Conservation (phyloP, 1,284 basidiomycete genomes). For the Leccinum pallidistipes region DNA sequence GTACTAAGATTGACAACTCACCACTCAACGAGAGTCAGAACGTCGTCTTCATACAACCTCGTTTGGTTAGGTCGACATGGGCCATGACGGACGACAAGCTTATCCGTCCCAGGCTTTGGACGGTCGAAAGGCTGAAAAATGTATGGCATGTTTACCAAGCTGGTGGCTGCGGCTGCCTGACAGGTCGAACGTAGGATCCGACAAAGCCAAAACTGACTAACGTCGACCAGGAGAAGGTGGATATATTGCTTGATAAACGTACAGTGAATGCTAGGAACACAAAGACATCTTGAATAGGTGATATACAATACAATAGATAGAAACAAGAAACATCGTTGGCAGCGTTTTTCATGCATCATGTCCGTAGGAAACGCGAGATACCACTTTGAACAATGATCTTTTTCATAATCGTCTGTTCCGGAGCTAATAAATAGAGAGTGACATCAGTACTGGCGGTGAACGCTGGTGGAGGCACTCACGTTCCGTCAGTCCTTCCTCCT, state of each 20-base stretch:
- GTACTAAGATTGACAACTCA: too few species aligned
- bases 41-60: too few species aligned
- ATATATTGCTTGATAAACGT: slow-evolving; percentile 11
- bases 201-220: slow-evolving; percentile 46
- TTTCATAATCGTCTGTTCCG: slow-evolving; percentile 87
- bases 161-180: slow-evolving; percentile 53
- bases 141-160: too few species aligned
- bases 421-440: slow-evolving; percentile 43
- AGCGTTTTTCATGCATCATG: not conserved
- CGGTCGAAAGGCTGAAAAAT: too few species aligned
- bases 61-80: too few species aligned
- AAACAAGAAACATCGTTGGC: not conserved
- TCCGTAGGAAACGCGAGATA: not conserved
- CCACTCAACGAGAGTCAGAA: too few species aligned
- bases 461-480: slow-evolving; percentile 52
- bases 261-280: slow-evolving; percentile 15
- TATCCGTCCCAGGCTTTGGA: too few species aligned
- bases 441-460: not conserved
- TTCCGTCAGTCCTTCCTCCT: slow-evolving; percentile 81
- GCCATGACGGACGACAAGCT: too few species aligned
- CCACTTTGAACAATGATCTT: slow-evolving; percentile 29
- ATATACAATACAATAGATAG: not conserved
- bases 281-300: slow-evolving; percentile 4
- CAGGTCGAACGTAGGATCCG: slow-evolving; percentile 45
- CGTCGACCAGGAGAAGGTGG: not conserved